These are phyloP conservation scores for Parasarocladium wereldwijsianum DNA, from an alignment of 2,329 filamentous ascomycete species.

Conservation along the genomic window DNA sequence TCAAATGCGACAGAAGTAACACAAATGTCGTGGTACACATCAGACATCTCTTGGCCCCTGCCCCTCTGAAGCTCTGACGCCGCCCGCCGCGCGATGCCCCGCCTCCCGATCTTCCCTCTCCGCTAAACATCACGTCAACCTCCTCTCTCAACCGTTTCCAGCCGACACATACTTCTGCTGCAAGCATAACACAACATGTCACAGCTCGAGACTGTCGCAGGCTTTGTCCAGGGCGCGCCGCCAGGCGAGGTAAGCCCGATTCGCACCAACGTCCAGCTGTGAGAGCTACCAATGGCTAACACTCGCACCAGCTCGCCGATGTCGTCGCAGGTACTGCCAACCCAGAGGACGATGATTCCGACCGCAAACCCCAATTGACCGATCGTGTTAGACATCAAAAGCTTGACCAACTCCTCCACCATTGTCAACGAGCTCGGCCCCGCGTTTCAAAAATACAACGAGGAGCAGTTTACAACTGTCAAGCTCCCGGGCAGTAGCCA, in stretches of 20 bases:
- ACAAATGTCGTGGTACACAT: too few relatives aligned
- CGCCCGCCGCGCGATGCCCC: constrained; percentile 14
- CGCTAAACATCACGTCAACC: constrained; percentile 1
- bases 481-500: constrained; percentile 81
- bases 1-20: too few relatives aligned
- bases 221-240: constrained; percentile 86
- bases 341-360: constrained; percentile 2
- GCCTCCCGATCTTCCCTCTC: constrained; percentile 8
- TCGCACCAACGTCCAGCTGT: constrained; percentile 9
- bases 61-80: too few relatives aligned
- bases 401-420: constrained; percentile 55
- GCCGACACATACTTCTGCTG: not conserved
- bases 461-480: constrained; percentile 78
- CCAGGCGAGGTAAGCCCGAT: constrained; percentile 69
- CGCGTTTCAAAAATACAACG: constrained; percentile 89
- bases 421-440: constrained; percentile 61
- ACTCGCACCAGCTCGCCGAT: constrained; percentile 55
- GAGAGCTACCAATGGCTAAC: constrained; percentile 9
- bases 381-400: constrained; percentile 62
- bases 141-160: not conserved
- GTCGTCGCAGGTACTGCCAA: constrained; percentile 60
- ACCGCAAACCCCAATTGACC: constrained; percentile 9
- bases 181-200: constrained; percentile 15
- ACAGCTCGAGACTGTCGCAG: constrained; percentile 40
- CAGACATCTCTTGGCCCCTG: constrained; percentile 4